Percentiles rank a stretch among this genome's conserved stretches.
phyloP scores from a whole-genome alignment of 306 rosid genomes.

The Ormosia semicastrata region DNA sequence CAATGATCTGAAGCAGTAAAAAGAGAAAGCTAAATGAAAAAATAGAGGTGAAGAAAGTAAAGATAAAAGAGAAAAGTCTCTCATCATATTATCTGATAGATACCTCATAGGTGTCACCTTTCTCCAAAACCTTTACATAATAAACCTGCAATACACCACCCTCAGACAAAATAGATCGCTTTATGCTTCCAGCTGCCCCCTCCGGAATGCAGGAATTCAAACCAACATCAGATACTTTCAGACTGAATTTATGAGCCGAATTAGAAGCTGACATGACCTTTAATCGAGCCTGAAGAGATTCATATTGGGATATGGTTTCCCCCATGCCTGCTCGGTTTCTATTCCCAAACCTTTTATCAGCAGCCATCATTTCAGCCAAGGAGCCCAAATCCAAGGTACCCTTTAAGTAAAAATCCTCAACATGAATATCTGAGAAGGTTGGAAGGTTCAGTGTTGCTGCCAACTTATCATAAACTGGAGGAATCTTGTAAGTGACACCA shows the following conservation, averaged over 20 bases:
- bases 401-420: constrained; percentile 83
- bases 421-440: constrained; percentile 75
- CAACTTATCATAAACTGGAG: constrained; percentile 86
- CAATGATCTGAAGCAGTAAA: constrained; percentile 73
- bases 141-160: constrained; percentile 91
- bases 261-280: constrained; percentile 62
- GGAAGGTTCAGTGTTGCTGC: constrained; percentile 71
- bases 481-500: constrained; percentile 81
- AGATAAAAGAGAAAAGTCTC: not conserved
- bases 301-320: constrained; percentile 66
- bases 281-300: constrained; percentile 83
- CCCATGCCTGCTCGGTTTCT: constrained; percentile 82
- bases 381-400: constrained; percentile 98
- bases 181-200: constrained; percentile 98
- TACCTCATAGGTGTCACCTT: constrained; percentile 99
- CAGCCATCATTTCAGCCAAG: constrained; percentile 84
- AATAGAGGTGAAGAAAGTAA: not conserved
- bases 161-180: constrained; percentile 87
- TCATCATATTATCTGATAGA: not conserved
- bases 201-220: constrained; percentile 86
- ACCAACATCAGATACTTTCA: constrained; percentile 70
- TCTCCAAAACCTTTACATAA: constrained; percentile 97
- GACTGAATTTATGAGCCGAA: constrained; percentile 65
- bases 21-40: constrained; percentile 22
- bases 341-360: constrained; percentile 65